phyloP scores from a whole-genome alignment of 2,329 filamentous ascomycete genomes.

The Teratosphaeria zuluensis region DNA sequence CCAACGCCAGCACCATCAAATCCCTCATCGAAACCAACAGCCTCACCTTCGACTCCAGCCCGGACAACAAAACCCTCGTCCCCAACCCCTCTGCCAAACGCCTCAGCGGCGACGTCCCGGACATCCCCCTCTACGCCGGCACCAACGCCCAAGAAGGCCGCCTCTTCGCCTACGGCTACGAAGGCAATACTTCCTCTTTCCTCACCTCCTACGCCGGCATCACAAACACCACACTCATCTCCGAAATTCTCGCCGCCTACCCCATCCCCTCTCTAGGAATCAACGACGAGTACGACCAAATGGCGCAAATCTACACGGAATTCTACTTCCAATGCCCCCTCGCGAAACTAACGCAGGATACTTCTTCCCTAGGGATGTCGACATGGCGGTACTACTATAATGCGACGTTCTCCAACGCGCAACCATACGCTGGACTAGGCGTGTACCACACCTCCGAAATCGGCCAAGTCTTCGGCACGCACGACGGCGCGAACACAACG shows the following conservation, averaged over 20 bases:
- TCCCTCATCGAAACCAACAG: slow-evolving; percentile 21
- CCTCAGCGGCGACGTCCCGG: slow-evolving; percentile 22
- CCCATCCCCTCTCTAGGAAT: slow-evolving; percentile 14
- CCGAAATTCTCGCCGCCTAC: slow-evolving; percentile 19
- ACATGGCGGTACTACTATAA: slow-evolving; percentile 32
- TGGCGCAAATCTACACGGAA: slow-evolving; percentile 21
- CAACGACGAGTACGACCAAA: slow-evolving; percentile 17
- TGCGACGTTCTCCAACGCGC: slow-evolving; percentile 25
- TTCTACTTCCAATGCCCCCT: slow-evolving; percentile 20
- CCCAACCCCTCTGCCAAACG: slow-evolving; percentile 18
- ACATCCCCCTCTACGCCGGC: slow-evolving; percentile 27
- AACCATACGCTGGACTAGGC: slow-evolving; percentile 20
- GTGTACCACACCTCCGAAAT: slow-evolving; percentile 29
- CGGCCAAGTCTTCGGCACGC: slow-evolving; percentile 27
- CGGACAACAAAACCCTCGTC: slow-evolving; percentile 26
- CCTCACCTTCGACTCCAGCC: slow-evolving; percentile 22
- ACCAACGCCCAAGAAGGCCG: slow-evolving; percentile 28
- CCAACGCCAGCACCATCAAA: slow-evolving; percentile 23
- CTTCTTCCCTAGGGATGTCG: slow-evolving; percentile 20
- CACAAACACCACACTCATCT: slow-evolving; percentile 11
- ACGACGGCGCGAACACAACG: slow-evolving; percentile 16
- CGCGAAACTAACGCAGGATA: slow-evolving; percentile 20
- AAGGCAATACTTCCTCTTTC: slow-evolving; percentile 17
- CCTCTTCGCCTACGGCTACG: background rate
- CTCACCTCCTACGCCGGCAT: slow-evolving; percentile 10